Conservation (phyloP, 2,329 filamentous ascomycete species). For the Proliferodiscus dingleyae region DNA sequence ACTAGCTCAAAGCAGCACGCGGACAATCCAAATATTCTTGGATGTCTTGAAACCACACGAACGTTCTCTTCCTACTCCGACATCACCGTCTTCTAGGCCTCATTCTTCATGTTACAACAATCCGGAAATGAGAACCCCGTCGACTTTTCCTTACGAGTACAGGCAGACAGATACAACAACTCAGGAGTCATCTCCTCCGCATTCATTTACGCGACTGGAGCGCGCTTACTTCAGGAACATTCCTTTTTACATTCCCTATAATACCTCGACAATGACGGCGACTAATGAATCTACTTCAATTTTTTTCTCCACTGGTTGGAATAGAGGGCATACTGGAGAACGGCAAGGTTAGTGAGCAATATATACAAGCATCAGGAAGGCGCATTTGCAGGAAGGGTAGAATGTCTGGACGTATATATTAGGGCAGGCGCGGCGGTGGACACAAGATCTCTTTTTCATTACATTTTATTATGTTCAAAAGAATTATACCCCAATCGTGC, state of each 20-base stretch:
- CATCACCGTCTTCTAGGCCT: conserved; percentile 11
- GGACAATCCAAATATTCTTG: conserved; percentile 11
- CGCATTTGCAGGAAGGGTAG: conserved; percentile 9
- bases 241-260: conserved; percentile 4
- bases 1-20: conserved; percentile 23
- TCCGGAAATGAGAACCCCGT: conserved; percentile 10
- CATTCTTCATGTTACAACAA: conserved; percentile 7
- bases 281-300: conserved; percentile 4
- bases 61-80: conserved; percentile 18
- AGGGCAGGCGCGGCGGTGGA: neutral
- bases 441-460: neutral
- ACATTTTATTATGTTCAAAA: neutral
- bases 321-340: conserved; percentile 6
- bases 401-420: conserved; percentile 8
- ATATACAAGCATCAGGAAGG: conserved; percentile 9
- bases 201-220: conserved; percentile 21
- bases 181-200: conserved; percentile 6
- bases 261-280: conserved; percentile 3
- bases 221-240: conserved; percentile 13
- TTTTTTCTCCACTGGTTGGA: conserved; percentile 17
- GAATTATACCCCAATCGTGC: neutral
- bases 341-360: conserved; percentile 2
- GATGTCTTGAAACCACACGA: conserved; percentile 17
- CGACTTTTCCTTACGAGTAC: conserved; percentile 7
- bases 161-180: conserved; percentile 5